phyloP scores from a whole-genome alignment of 1,284 basidiomycete genomes.

The Papiliotrema laurentii region DNA sequence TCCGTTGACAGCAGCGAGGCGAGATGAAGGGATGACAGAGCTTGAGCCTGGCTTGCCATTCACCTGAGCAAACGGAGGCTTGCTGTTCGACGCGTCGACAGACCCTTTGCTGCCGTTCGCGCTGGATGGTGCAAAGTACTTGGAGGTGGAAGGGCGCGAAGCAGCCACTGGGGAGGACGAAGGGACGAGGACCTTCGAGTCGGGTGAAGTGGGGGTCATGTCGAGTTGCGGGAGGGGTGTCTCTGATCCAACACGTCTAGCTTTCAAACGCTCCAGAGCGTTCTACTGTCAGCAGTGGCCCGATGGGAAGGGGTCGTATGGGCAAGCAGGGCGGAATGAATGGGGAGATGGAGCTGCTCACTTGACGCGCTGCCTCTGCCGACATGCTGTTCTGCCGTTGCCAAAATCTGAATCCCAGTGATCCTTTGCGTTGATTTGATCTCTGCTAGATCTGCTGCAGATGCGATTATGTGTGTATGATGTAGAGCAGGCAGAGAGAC shows the following conservation, averaged over 20 bases:
- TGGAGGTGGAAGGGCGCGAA: constrained; percentile 7
- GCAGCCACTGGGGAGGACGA: constrained; percentile 22
- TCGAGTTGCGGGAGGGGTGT: background rate
- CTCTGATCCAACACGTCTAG: background rate
- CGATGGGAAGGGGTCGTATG: no score
- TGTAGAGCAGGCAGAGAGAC: no score
- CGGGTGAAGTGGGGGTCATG: constrained; percentile 11
- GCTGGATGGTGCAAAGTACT: constrained; percentile 4
- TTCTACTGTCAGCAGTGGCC: background rate
- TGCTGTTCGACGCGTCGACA: background rate
- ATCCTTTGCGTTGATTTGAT: no score
- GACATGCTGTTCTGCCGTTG: no score
- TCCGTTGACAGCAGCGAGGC: constrained; percentile 18
- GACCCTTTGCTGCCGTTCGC: background rate
- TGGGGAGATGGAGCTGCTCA: background rate
- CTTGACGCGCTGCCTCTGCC: background rate
- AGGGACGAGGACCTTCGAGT: constrained; percentile 24
- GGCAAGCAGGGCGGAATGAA: background rate
- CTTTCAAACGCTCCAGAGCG: constrained; percentile 5
- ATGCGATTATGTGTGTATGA: no score
- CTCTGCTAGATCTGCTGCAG: no score
- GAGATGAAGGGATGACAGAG: background rate
- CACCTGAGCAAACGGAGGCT: constrained; percentile 5
- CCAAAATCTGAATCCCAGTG: no score
- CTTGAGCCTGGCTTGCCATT: no score